phyloP scores from a whole-genome alignment of 2,329 filamentous ascomycete species.

The Colletotrichum cereale region DNA sequence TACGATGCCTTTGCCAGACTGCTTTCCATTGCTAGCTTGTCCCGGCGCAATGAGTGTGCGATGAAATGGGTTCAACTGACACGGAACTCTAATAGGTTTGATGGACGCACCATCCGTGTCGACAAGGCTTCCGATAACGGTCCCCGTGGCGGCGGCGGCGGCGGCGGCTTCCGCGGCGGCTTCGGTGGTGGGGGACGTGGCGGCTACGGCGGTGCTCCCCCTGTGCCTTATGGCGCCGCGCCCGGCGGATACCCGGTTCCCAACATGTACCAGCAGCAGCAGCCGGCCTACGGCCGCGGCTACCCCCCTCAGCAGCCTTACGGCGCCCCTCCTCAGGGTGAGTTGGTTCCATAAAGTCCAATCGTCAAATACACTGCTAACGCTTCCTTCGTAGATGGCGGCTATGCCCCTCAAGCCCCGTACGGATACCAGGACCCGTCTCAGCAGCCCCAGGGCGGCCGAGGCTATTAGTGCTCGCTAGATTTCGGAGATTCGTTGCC shows the following conservation, averaged over 20 bases:
- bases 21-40: constrained; percentile 41
- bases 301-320: constrained; percentile 55
- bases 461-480: constrained; percentile 56
- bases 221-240: constrained; percentile 47
- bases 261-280: constrained; percentile 51
- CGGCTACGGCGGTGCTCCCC: constrained; percentile 48
- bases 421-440: constrained; percentile 64
- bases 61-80: constrained; percentile 1
- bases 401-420: constrained; percentile 32
- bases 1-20: constrained; percentile 61
- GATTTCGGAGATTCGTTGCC: constrained; percentile 42
- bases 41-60: constrained; percentile 36
- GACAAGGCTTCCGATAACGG: constrained; percentile 92
- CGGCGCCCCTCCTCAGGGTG: constrained; percentile 51
- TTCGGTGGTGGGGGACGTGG: constrained; percentile 56
- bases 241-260: constrained; percentile 51
- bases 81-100: constrained; percentile 73
- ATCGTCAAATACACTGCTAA: neutral
- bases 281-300: constrained; percentile 59
- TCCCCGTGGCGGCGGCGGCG: constrained; percentile 66
- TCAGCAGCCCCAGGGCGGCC: constrained; percentile 50
- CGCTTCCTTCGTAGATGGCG: constrained; percentile 11
- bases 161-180: constrained; percentile 56
- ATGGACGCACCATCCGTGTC: constrained; percentile 93
- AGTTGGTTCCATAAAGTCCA: constrained; percentile 46